A percentile compares a stretch with the other conserved stretches of the same genome.
These are phyloP conservation scores for Zygosaccharomyces siamensis DNA, from an alignment of 805 yeast genomes.

Conservation along the genomic window DNA sequence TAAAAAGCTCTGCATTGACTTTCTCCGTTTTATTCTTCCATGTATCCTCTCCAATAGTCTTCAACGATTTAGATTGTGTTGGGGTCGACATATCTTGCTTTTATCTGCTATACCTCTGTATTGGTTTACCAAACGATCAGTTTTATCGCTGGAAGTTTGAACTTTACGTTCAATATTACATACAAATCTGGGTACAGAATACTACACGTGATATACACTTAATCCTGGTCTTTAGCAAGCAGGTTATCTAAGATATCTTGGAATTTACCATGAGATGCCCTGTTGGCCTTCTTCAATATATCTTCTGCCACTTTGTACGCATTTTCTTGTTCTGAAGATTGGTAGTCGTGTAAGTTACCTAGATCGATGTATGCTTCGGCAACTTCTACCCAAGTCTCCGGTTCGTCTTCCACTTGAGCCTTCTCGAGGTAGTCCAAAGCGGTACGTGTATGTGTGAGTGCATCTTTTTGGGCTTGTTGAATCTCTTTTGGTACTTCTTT, in stretches of 20 bases:
- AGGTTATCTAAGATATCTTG: constrained; percentile 58
- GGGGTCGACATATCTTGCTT: constrained; percentile 11
- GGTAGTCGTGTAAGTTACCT: constrained; percentile 68
- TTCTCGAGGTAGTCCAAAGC: constrained; percentile 56
- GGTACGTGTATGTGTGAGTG: constrained; percentile 42
- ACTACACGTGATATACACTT: constrained; percentile 2
- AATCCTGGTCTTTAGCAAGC: constrained; percentile 18
- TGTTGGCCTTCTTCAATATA: constrained; percentile 65
- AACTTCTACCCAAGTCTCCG: constrained; percentile 72
- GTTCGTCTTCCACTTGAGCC: constrained; percentile 68
- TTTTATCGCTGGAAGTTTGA: neutral
- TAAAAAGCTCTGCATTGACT: constrained; percentile 86
- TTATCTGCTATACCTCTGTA: neutral
- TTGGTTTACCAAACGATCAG: neutral
- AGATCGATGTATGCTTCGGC: constrained; percentile 82
- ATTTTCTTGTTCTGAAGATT: constrained; percentile 60
- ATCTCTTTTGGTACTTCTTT: constrained; percentile 23
- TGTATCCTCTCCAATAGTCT: constrained; percentile 71
- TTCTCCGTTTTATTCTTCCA: constrained; percentile 89
- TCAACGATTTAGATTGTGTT: constrained; percentile 23
- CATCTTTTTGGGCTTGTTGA: constrained; percentile 45
- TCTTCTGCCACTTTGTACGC: constrained; percentile 66
- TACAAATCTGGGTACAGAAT: neutral
- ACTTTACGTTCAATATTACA: neutral
- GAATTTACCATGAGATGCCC: constrained; percentile 72